Base-by-base conservation (phyloP, 768 basidiomycete genomes). In the Mrakia frigida region DNA sequence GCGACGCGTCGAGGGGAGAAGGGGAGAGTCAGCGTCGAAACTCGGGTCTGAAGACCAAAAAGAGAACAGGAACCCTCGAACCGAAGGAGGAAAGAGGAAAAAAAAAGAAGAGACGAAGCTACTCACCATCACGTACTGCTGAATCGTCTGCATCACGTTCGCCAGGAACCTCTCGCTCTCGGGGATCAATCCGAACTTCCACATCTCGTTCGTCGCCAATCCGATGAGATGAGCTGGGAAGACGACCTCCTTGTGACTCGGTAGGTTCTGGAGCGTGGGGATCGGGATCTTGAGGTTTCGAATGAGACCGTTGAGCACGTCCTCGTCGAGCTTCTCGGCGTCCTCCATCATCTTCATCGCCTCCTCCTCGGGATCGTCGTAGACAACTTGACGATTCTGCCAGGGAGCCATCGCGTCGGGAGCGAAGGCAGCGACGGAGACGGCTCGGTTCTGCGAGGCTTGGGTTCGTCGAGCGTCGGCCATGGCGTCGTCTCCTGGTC, bases 131-230 rank as follows among this genome's bases (percentile, higher is more conserved):
- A 98, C 94, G 84, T 98, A 94, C 35, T 90, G 87, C 85, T 99
- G 97, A 76, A 99, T 91, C 3, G 91, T 92, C 83, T 98, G 95
- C 96, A 98, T 98, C 74, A 98, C 92, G 82, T 96, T 98, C 50
- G 97, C 97, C 76, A 99, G 86, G 88, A 99, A 98, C 68, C 95
- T 88, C 84, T 98, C 97, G 85, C 94, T 96, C 84, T 99, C 97
- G 23, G 90, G 87, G 79, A 98, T 98, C 79, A 99, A 88, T 69
- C 95, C 94, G 81, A 96, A 94, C 84, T 97, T 98, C 97, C 97
- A 98, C 97, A 99, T 99, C 84, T 98, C 97, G 83, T 99, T 99
- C n/a, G 94, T 96, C 79, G 97, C 90, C 67, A 98, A 86, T 82
- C 92, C 93, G 84, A 99, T 98, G 77, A 99, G 88, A 83, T 98